Evolutionary conservation across 2,329 filamentous ascomycete genomes (phyloP), one percentile per base, ranked within the genome.

Genomic region (Aureobasidium pullulans): DNA sequence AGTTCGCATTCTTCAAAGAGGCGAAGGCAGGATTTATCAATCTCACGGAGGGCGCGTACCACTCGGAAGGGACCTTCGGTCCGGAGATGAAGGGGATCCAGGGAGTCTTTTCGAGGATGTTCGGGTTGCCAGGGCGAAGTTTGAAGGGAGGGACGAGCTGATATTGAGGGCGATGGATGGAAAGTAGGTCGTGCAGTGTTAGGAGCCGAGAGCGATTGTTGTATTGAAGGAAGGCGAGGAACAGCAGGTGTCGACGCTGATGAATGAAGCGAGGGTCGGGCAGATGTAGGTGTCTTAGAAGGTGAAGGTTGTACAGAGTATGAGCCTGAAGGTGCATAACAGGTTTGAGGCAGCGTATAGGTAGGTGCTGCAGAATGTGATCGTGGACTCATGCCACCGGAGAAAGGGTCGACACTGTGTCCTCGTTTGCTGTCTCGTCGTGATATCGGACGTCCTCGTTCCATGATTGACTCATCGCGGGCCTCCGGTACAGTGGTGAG

Each of bases 391-490:
- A 43, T 36, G 23, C 19, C 40, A 10, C 31, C 52, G 4, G n/a
- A 19, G 16, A 40, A 46, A n/a, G 39, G 37, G 8, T 54, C 50
- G 37, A n/a, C 9, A 8, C n/a, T 43, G 9, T 29, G 16, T 28
- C 40, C 32, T 36, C 52, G 29, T 34, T 56, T 46, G 39, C 50
- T 54, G 50, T 54, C 50, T 44, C 39, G 40, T 36, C 52, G 40
- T 36, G 39, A 44, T 23, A 46, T 19, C 2, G 52, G 52, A 5
- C 52, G 52, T 1, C 52, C 52, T 23, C 52, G 40, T 9, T 56
- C 40, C 52, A 56, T 56, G 31, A 44, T 56, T 1, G 52, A 56
- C 29, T 56, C 52, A 6, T 56, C 52, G 39, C 52, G 52, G 16
- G 11, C 37, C 19, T 56, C 52, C 2, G 52, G 52, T 11, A 56